Percentiles rank a stretch among this genome's conserved stretches.
Evolutionary conservation across 345 rosid genomes (phyloP).

Genomic region (Capsella bursapastoris): DNA sequence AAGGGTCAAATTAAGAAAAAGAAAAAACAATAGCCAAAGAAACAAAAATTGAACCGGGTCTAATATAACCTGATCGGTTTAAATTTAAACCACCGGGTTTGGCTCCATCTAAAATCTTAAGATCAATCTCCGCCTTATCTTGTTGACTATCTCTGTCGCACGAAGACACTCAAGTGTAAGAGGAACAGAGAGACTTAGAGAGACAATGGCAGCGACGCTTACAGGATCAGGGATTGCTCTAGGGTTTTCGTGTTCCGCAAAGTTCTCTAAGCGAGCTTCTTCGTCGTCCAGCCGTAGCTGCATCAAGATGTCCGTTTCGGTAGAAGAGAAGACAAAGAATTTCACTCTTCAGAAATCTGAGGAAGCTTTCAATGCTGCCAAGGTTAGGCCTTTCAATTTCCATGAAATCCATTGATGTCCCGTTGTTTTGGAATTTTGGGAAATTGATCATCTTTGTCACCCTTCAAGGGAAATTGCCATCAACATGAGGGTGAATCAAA

Average conservation of each 20-base stretch:
- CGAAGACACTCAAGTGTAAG: neutral
- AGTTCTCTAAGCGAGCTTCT: constrained; percentile 28
- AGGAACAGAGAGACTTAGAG: neutral
- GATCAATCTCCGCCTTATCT: constrained; percentile 17
- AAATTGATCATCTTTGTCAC: neutral
- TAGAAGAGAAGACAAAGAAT: constrained; percentile 55
- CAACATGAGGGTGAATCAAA: neutral
- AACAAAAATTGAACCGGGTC: neutral
- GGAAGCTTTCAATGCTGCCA: constrained; percentile 75
- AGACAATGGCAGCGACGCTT: constrained; percentile 46
- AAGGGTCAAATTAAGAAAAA: neutral
- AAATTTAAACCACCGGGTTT: neutral
- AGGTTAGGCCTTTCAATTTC: constrained; percentile 47
- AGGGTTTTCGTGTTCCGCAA: constrained; percentile 50
- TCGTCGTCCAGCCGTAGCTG: constrained; percentile 38
- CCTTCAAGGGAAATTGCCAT: neutral
- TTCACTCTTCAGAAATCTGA: constrained; percentile 73
- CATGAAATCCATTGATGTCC: neutral
- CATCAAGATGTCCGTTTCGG: constrained; percentile 60
- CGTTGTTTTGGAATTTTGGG: neutral
- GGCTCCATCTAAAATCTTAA: constrained; percentile 1
- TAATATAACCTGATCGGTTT: neutral
- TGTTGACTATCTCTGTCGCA: constrained; percentile 11
- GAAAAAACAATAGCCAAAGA: neutral
- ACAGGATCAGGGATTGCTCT: constrained; percentile 48